Conservation (phyloP, 2,329 filamentous ascomycete genomes). For the Phoma herbarum region DNA sequence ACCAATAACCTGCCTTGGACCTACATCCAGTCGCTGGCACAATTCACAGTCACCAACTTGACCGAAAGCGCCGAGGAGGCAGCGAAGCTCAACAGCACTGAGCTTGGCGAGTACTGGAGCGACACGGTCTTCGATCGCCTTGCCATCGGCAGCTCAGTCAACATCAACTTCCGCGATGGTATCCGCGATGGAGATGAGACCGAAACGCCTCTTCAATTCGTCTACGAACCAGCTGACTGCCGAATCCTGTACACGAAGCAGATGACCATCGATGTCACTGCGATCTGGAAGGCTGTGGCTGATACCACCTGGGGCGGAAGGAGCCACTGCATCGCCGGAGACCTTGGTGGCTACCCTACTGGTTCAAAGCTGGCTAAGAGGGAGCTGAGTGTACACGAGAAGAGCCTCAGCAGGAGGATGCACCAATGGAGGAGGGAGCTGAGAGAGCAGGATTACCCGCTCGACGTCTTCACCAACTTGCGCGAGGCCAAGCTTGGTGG, state of each 20-base stretch:
- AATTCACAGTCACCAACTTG: constrained; percentile 34
- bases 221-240: constrained; percentile 69
- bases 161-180: constrained; percentile 53
- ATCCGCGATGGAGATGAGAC: constrained; percentile 54
- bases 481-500: constrained; percentile 28
- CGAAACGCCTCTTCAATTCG: constrained; percentile 66
- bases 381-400: constrained; percentile 36
- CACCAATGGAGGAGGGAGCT: constrained; percentile 42
- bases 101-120: constrained; percentile 46
- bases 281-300: constrained; percentile 61
- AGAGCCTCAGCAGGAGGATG: constrained; percentile 38
- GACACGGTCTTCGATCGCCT: constrained; percentile 43
- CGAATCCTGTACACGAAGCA: constrained; percentile 67
- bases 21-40: constrained; percentile 42
- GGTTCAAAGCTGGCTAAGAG: constrained; percentile 34
- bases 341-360: constrained; percentile 30
- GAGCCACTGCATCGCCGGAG: constrained; percentile 47
- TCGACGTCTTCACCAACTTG: constrained; percentile 49
- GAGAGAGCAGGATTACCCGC: constrained; percentile 43
- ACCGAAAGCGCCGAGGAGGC: constrained; percentile 37
- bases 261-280: constrained; percentile 63
- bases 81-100: constrained; percentile 40
- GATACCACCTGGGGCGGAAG: constrained; percentile 47
- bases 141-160: constrained; percentile 36
- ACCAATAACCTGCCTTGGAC: constrained; percentile 49